Evolutionary conservation across 345 rosid species (phyloP), one percentile per base, ranked within the genome.

Genomic region (Rhizophora mangle): DNA sequence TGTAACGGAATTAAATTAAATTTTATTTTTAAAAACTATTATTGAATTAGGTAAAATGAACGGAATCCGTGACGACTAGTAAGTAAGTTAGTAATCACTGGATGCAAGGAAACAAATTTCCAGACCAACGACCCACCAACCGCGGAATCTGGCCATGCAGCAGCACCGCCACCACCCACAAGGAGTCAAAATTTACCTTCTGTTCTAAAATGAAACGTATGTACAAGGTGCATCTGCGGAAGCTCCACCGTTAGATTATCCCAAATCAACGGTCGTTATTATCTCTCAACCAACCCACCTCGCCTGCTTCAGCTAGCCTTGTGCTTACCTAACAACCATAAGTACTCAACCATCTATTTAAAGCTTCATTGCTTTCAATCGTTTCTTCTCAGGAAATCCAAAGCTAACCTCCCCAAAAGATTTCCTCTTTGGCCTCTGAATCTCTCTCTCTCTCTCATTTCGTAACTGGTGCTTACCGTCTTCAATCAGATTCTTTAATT

Each of bases 251-350:
- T 62, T 62, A 8, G 68, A 67, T 73, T 20, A 0, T 21, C 46
- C 6, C 4, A 27, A 0, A 62, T 67, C 77, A 39, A 67, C 6
- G 77, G 77, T 26, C 58, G 22, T 11, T n/a, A 31, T 62, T 62
- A 5, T 29, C 56, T 43, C 62, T 67, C 77, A 67, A 67, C 77
- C 60, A 73, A 73, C 77, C 77, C 68, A 43, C 77, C 62, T 53
- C 39, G 67, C 67, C 29, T 22, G 60, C 67, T 21, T 47, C 71
- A 6, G 34, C 20, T 20, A 2, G 22, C 68, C 76, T 66, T 53
- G 62, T 74, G 72, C 77, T 54, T 58, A 67, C 77, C 72, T 68
- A 37, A 15, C 71, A 65, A 11, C 47, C 47, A 39, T 39, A 39
- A 9, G 10, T 7, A 7, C 37, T 8, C 9, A 34, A 15, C 49